Evolutionary conservation across 306 rosid genomes (phyloP).

Genomic region (Trichosanthes cucumerina): DNA sequence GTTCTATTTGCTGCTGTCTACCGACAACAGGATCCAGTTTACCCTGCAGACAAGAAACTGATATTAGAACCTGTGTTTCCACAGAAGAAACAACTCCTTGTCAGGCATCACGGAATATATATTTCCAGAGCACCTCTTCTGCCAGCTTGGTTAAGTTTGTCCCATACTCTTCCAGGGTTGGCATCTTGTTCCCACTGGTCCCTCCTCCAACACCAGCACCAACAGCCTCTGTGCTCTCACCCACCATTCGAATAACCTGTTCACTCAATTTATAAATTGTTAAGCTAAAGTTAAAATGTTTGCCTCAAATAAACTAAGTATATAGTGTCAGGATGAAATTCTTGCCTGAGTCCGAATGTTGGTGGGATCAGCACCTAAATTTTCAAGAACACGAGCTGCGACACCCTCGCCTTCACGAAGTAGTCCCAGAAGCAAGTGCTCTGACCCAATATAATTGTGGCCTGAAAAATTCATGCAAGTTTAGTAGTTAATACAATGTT

Average conservation of each 20-base stretch:
- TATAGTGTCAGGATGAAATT: neutral
- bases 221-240: conserved; percentile 94
- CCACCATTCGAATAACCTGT: conserved; percentile 98
- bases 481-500: neutral
- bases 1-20: conserved; percentile 86
- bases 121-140: conserved; percentile 54
- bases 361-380: conserved; percentile 84
- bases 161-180: conserved; percentile 93
- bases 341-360: conserved; percentile 93
- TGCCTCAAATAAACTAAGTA: neutral
- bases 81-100: neutral
- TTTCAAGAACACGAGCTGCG: conserved; percentile 96
- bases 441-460: conserved; percentile 92
- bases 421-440: conserved; percentile 93
- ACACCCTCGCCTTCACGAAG: conserved; percentile 99
- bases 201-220: conserved; percentile 83
- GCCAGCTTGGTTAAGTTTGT: conserved; percentile 94
- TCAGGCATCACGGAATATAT: neutral
- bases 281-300: neutral
- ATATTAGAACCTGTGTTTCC: neutral
- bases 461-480: conserved; percentile 28
- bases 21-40: conserved; percentile 96
- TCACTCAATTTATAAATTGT: conserved; percentile 10
- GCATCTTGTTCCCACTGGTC: conserved; percentile 81
- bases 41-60: conserved; percentile 35